These are phyloP conservation scores for Lagenidium sp. DNA, from an alignment of 352 stramenopile genomes.

Conservation along the genomic window DNA sequence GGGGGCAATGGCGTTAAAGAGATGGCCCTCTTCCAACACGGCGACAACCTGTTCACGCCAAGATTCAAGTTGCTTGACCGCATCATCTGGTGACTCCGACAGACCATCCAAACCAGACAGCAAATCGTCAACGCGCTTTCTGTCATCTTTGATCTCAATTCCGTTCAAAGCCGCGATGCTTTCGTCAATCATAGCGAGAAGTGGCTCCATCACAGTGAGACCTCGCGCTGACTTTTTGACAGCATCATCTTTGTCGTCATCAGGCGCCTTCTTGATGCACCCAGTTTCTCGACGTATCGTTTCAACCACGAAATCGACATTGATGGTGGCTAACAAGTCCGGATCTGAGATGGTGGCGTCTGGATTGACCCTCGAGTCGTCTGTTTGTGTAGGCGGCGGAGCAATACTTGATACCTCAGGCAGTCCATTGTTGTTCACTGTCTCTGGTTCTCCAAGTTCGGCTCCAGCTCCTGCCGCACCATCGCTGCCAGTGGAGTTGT, in stretches of 20 bases:
- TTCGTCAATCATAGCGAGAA: constrained; percentile 55
- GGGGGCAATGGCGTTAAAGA: constrained; percentile 60
- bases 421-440: too few species aligned
- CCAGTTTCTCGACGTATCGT: constrained; percentile 64
- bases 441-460: too few species aligned
- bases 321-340: too few species aligned
- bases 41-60: constrained; percentile 60
- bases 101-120: constrained; percentile 19
- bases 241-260: constrained; percentile 9
- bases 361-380: too few species aligned
- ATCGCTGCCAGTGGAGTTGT: too few species aligned
- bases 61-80: constrained; percentile 55
- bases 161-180: constrained; percentile 48
- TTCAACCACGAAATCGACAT: constrained; percentile 46
- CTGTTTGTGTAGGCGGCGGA: too few species aligned
- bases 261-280: constrained; percentile 38
- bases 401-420: too few species aligned
- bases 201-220: constrained; percentile 37
- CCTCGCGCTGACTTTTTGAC: constrained; percentile 10
- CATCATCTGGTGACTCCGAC: constrained; percentile 41
- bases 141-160: constrained; percentile 63
- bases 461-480: too few species aligned
- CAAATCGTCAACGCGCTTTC: constrained; percentile 53
- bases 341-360: too few species aligned
- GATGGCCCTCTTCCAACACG: constrained; percentile 41